phyloP scores from a whole-genome alignment of 495 filamentous ascomycete species.

The Parathielavia hyrcaniae region DNA sequence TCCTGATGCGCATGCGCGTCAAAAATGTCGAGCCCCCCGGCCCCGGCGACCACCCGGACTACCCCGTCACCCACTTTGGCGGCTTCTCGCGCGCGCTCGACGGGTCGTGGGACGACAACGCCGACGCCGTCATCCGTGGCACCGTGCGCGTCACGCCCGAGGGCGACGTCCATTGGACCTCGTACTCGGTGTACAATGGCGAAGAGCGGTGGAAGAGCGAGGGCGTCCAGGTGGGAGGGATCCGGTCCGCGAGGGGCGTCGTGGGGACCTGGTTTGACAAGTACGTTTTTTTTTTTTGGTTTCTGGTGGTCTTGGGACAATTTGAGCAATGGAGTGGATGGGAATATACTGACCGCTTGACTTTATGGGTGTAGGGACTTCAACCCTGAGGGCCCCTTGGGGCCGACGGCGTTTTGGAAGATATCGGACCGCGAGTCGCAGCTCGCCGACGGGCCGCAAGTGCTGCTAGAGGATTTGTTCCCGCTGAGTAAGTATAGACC shows the following conservation, averaged over 20 bases:
- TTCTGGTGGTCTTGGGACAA: too few species aligned
- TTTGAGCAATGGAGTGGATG: background rate
- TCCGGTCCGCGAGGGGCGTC: constrained; percentile 51
- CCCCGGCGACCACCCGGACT: constrained; percentile 38
- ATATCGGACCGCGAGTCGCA: constrained; percentile 39
- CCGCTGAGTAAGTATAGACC: constrained; percentile 19
- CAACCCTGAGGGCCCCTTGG: constrained; percentile 54
- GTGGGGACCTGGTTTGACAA: constrained; percentile 64
- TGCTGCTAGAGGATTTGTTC: constrained; percentile 22
- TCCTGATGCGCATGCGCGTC: constrained; percentile 54
- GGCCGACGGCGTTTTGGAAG: constrained; percentile 66
- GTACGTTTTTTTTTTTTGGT: constrained; percentile 31
- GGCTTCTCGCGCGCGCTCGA: constrained; percentile 52
- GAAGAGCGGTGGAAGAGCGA: constrained; percentile 61
- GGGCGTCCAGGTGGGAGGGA: constrained; percentile 58
- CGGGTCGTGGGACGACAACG: constrained; percentile 53
- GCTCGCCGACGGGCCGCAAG: constrained; percentile 16
- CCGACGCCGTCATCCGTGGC: constrained; percentile 50
- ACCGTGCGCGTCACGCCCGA: constrained; percentile 51
- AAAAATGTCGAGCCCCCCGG: constrained; percentile 48
- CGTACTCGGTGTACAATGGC: constrained; percentile 53
- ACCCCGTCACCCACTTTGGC: constrained; percentile 54
- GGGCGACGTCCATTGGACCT: constrained; percentile 63
- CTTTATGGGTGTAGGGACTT: constrained; percentile 43
- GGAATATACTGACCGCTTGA: too few species aligned